These are phyloP conservation scores for Aspergillus hancockii DNA, from an alignment of 495 filamentous ascomycete genomes.

Conservation along the genomic window DNA sequence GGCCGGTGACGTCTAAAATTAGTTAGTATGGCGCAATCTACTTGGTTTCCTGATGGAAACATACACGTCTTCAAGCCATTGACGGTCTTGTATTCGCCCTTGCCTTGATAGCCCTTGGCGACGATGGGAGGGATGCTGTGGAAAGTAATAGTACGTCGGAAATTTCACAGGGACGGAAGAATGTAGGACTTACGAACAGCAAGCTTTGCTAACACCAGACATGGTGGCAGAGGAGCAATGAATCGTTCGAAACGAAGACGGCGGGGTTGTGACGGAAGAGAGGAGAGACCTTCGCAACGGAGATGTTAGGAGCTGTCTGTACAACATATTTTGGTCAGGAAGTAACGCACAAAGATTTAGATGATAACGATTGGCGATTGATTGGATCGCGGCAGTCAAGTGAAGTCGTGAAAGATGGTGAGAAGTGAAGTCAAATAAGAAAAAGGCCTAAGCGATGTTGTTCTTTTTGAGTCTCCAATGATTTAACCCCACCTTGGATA, in stretches of 20 bases:
- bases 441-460: too few relatives aligned
- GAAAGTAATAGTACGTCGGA: not conserved
- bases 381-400: not conserved
- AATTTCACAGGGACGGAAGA: slow-evolving; percentile 8
- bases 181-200: slow-evolving; percentile 43
- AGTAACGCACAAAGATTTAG: not conserved
- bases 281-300: slow-evolving; percentile 22
- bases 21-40: slow-evolving; percentile 10
- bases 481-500: not conserved
- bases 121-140: slow-evolving; percentile 55
- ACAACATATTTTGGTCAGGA: slow-evolving; percentile 11
- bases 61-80: slow-evolving; percentile 64
- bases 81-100: slow-evolving; percentile 62
- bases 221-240: slow-evolving; percentile 34
- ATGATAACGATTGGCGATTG: not conserved
- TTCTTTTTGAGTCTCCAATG: not conserved
- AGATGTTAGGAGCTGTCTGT: slow-evolving; percentile 24
- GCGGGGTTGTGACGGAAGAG: slow-evolving; percentile 17
- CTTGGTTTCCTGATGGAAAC: slow-evolving; percentile 9
- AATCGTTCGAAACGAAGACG: slow-evolving; percentile 12
- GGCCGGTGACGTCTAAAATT: slow-evolving; percentile 52
- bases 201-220: slow-evolving; percentile 51
- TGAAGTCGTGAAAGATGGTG: not conserved
- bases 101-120: slow-evolving; percentile 56
- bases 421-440: not conserved